Evolutionary conservation across 495 filamentous ascomycete genomes (phyloP), one percentile per base, ranked within the genome.

Genomic region (Symbiotaphrina buchneri): DNA sequence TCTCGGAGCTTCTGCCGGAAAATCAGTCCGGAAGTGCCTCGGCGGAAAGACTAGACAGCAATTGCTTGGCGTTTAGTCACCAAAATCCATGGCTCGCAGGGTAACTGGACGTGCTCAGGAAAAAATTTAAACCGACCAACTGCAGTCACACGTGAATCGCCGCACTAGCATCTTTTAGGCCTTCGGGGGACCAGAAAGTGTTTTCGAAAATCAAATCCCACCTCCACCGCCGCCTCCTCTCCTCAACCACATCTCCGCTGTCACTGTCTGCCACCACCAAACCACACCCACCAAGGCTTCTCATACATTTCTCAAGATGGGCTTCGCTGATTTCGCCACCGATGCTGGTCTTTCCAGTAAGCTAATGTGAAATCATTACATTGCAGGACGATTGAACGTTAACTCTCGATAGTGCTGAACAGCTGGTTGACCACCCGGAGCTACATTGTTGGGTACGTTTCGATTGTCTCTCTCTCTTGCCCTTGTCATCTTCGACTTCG

Each of bases 261-360:
- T 20, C 19, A 34, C 32, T 15, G n/a, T 11, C 7, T 4, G 39
- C 33, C 29, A 32, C 35, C 32, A 14, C 28, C 38, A 45, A 26
- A 36, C 27, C 22, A 30, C 35, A 45, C 36, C 40, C 6, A 39
- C 39, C 28, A 3, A 25, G 10, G 21, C 30, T 24, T 27, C 31
- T 21, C 22, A 37, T 13, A 23, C 24, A 42, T 38, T 36, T 29
- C 49, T 53, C 51, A 72, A 49, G 45, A 97, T 97, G 87, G 87
- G 87, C 58, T 94, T 95, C 70, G 72, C 74, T 41, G 84, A 97
- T 61, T 69, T 97, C 42, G 54, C 76, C 52, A 69, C 74, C 48
- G 84, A 87, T 44, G 65, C 78, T 61, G 84, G 87, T 50, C 63
- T 87, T 35, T 65, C 77, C 50, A 51, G 83, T 92, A 71, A 47